Base-by-base conservation (phyloP, 805 yeast genomes). In the Candida piceae region DNA sequence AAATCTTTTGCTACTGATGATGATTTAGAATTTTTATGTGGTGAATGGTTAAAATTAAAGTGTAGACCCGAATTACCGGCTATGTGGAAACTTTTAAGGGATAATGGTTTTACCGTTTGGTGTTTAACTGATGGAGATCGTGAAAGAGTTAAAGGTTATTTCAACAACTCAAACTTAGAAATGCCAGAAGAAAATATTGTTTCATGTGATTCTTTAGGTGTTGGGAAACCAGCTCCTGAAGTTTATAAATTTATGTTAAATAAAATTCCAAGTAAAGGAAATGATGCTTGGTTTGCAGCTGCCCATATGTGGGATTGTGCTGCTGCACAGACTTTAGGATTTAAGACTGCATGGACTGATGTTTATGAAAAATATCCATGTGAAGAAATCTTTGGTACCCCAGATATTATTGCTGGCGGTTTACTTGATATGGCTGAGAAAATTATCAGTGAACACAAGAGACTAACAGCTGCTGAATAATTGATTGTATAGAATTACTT, bases 241-340 rank as follows among this genome's bases (percentile, higher is more conserved):
- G 62, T 55, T 21, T 57, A 57, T 35, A 29, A 54, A 36, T 53
- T 37, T 20, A 57, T 57, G 42, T 41, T 53, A 9, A 35, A 46
- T 10, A 51, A 46, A 30, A 49, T 57, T 21, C 53, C 55, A 8
- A 49, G 52, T 5, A 40, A 42, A 17, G 57, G 54, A 16, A 48
- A 50, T 20, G 60, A 55, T 39, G 58, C 57, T 4, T 57, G 54
- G 46, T 57, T 57, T 46, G 60, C 56, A 11, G 62, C 62, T 31
- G 53, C 60, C 15, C 62, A 57, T 29, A 53, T 56, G 57, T 57
- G 62, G 62, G 62, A 57, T 38, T 47, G 53, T 13, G 41, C 48
- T 41, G 62, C 62, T n/a, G 62, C 62, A 11, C 54, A 47, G 29
- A 53, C 49, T 31, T 56, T 55, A 23, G 58, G 60, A 3, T 57